Base-by-base conservation (phyloP, 257 asterid species). In the Nicotiana tomentosiformis region DNA sequence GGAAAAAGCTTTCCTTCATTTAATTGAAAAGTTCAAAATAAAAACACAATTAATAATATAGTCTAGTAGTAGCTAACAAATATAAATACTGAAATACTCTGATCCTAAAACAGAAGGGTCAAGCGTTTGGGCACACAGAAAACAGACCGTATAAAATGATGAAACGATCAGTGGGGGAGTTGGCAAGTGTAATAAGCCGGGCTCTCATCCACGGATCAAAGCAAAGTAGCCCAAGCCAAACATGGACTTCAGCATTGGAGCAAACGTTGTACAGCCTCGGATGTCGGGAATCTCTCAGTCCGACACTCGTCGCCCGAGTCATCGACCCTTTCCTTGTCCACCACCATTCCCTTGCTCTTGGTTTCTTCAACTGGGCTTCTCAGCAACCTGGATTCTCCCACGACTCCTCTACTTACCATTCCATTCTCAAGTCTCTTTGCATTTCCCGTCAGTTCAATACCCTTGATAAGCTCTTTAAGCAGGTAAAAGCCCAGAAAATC, bases 311-410 rank as follows among this genome's bases (percentile, higher is more conserved):
- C 43, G 91, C 98, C 77, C 84, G 90, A 43, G 97, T 94, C 78
- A 93, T 95, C 90, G 97, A 95, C 81, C 97, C 98, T 0, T 89
- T 85, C 88, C 98, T 95, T 85, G 92, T 91, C 85, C 88, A 91
- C 87, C 94, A 94, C 80, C 94, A 87, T 83, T 86, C 93, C 20
- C 93, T 95, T 60, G 98, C 97, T 20, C 83, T 89, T 67, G 99
- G 99, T 72, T 95, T 95, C 94, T 94, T 95, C 90, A 90, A 94
- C 86, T 95, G 99, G 99, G 97, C 97, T 4, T 87, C 99, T 70
- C 99, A 95, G 85, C 99, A 94, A 66, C 99, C 98, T 11, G 93
- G 93, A 18, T 95, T 90, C 88, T 85, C 89, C 30, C 99, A 95
- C 87, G 88, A 90, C 60, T 72, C 96, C 53, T 85, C 84, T 78